Conservation (phyloP, 108 stramenopile species). For the Skeletonema potamos region DNA sequence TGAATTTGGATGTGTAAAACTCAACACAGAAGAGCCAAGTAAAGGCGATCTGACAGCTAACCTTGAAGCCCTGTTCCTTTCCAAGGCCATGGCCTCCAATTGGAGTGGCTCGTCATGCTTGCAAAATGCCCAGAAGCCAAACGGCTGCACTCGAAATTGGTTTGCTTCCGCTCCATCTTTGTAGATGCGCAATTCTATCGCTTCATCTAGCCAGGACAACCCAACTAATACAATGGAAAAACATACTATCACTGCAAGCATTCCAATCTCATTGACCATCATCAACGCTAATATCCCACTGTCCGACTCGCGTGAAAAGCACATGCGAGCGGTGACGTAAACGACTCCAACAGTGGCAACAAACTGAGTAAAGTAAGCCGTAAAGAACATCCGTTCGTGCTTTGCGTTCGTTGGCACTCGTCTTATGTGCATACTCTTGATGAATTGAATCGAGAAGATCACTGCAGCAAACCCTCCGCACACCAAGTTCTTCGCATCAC, state of each 20-base stretch:
- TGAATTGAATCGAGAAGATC: conserved; percentile 63
- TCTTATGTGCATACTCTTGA: conserved; percentile 84
- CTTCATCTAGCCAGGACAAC: conserved; percentile 77
- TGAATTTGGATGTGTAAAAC: conserved; percentile 15
- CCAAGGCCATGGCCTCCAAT: conserved; percentile 37
- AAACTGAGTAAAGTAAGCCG: conserved; percentile 64
- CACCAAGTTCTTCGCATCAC: conserved; percentile 69
- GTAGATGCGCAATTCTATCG: conserved; percentile 69
- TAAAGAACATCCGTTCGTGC: conserved; percentile 60
- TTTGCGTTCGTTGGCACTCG: conserved; percentile 60
- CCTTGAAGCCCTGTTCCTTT: conserved; percentile 24
- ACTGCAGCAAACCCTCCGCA: conserved; percentile 80
- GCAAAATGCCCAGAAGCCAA: conserved; percentile 76
- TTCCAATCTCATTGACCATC: conserved; percentile 70
- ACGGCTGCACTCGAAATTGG: conserved; percentile 67
- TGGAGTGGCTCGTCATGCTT: conserved; percentile 44
- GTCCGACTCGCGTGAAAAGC: conserved; percentile 30
- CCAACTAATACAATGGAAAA: conserved; percentile 63
- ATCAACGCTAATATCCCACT: conserved; percentile 53
- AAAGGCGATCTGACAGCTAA: conserved; percentile 24
- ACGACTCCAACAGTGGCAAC: conserved; percentile 57
- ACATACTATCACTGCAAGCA: conserved; percentile 59
- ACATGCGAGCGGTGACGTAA: conserved; percentile 50
- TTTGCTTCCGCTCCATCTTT: conserved; percentile 40
- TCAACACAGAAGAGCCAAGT: conserved; percentile 32